Base-by-base conservation (phyloP, 2,329 filamentous ascomycete genomes). In the Exophiala sideris region DNA sequence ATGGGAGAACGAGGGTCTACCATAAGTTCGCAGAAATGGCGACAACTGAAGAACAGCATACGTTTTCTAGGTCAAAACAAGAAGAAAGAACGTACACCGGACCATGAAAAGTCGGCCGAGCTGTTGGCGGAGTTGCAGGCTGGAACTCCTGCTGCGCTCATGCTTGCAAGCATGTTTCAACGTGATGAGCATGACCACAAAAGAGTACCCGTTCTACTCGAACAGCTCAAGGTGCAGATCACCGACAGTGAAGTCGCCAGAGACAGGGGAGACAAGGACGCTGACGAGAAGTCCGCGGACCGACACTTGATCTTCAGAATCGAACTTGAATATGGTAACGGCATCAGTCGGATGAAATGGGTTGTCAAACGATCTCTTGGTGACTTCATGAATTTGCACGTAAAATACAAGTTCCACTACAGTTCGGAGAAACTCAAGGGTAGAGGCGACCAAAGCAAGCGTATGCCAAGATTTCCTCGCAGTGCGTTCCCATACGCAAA, bases 101-200 rank as follows among this genome's bases (percentile, higher is more conserved):
- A 99, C 69, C 91, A 94, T 67, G 86, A 88, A 66, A 99, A 97
- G 70, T 97, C 92, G 8, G 91, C 94, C 2, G 94, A 99, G 70
- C 78, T 99, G 44, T 92, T 99, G 82, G 94, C 94, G 1, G 94
- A 99, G 71, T 77, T 99, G 35, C 83, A 94, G 45, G 95, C 94
- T 40, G 94, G 91, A 50, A 90, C 91, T 1, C 94, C 94, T 3
- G 94, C 94, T 20, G 94, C 92, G 16, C 77, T 99, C 54, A 95
- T 99, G 71, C 76, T 99, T 48, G 94, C 94, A 6, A 96, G 91
- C 67, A 96, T 97, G 89, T 94, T 97, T 64, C 94, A 97, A 73
- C 83, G 94, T 53, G 94, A 99, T 64, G 94, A 99, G 71, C 89
- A 96, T 65, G 91, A 92, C 45, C 94, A 95, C 71, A 94, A 89